Conservation (phyloP, 2,329 filamentous ascomycete species). For the Ophioceras dolichostomum region DNA sequence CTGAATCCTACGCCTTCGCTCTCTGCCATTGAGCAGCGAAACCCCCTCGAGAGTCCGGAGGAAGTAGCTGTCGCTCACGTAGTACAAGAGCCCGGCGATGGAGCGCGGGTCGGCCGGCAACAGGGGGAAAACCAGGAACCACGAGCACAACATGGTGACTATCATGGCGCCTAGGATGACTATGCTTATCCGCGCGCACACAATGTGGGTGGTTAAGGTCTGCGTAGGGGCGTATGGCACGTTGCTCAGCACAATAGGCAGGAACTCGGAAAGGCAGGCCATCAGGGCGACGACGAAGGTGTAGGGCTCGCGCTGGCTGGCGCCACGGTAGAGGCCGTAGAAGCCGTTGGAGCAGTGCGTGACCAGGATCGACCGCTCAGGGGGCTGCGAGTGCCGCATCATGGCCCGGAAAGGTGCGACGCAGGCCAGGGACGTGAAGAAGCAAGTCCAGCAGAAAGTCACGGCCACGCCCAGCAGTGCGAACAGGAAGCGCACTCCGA, state of each 20-base stretch:
- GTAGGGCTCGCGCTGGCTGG: constrained; percentile 23
- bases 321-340: constrained; percentile 25
- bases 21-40: constrained; percentile 10
- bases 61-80: constrained; percentile 19
- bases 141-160: constrained; percentile 22
- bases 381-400: constrained; percentile 17
- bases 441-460: constrained; percentile 25
- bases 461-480: constrained; percentile 26
- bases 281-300: constrained; percentile 26
- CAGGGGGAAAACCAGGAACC: constrained; percentile 28
- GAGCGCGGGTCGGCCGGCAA: constrained; percentile 34
- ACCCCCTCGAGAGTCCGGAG: constrained; percentile 15
- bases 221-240: constrained; percentile 32
- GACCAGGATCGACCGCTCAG: constrained; percentile 25
- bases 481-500: constrained; percentile 29
- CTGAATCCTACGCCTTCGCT: constrained; percentile 13
- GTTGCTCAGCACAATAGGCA: constrained; percentile 36
- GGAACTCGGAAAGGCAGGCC: constrained; percentile 32
- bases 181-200: constrained; percentile 26
- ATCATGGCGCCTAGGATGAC: constrained; percentile 29
- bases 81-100: constrained; percentile 31
- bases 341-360: constrained; percentile 28
- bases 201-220: constrained; percentile 22
- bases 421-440: constrained; percentile 21
- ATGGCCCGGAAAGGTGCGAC: constrained; percentile 19